These are phyloP conservation scores for Ilex asprella DNA, from an alignment of 257 asterid species.

Conservation along the genomic window DNA sequence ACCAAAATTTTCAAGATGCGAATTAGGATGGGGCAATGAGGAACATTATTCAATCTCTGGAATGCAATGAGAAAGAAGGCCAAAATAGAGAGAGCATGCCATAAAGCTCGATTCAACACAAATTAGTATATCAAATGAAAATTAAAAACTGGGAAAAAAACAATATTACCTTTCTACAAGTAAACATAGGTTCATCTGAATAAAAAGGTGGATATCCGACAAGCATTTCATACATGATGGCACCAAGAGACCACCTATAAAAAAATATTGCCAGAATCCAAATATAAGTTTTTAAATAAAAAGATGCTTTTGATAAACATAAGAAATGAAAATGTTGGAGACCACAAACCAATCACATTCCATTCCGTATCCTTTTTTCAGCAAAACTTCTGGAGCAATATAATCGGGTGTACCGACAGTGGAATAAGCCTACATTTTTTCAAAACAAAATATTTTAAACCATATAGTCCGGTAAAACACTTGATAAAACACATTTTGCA, in stretches of 20 bases:
- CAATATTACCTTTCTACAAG: constrained; percentile 1
- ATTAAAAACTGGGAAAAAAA: no score
- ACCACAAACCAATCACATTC: constrained; percentile 3
- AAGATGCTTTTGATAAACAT: neutral
- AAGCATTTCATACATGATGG: constrained; percentile 2
- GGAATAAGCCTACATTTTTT: constrained; percentile 1
- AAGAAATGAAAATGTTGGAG: neutral
- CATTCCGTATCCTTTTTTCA: constrained; percentile 4
- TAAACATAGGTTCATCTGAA: constrained; percentile 1
- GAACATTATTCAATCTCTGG: neutral
- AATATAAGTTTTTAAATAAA: no score
- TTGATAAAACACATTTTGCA: no score
- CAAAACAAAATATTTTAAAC: no score
- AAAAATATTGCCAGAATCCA: no score
- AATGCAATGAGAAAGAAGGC: neutral
- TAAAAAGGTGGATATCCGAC: constrained; percentile 4
- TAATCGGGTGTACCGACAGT: constrained; percentile 3
- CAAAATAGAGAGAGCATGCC: neutral
- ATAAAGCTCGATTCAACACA: neutral
- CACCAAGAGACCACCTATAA: constrained; percentile 1
- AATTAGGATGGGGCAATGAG: neutral
- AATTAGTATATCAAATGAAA: no score
- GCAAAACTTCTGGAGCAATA: constrained; percentile 4
- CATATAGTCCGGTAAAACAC: no score
- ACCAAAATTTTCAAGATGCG: neutral